Evolutionary conservation across 169 alveolate species (phyloP).

Genomic region (Toxoplasma gondii): DNA sequence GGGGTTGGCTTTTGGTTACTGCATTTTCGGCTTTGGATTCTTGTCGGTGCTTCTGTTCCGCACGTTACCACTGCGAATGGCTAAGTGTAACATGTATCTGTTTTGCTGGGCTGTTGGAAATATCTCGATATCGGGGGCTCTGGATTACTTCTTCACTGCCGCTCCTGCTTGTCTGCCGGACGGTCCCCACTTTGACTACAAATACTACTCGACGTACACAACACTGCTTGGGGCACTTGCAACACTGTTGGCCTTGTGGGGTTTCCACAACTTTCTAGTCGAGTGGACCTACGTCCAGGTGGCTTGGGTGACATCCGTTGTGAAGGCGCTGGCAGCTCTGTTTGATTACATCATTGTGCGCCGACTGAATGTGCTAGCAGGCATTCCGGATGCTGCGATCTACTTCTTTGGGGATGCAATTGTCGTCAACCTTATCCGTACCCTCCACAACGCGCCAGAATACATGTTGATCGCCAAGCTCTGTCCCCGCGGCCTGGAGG

Average conservation of each 20-base stretch:
- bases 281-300: constrained; percentile 42
- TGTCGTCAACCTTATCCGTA: constrained; percentile 28
- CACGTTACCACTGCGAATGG: constrained; percentile 27
- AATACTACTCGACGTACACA: constrained; percentile 63
- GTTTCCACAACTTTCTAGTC: constrained; percentile 34
- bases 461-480: constrained; percentile 31
- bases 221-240: constrained; percentile 48
- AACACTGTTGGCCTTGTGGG: neutral
- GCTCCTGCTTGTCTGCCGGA: constrained; percentile 56
- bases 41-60: neutral
- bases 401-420: constrained; percentile 64
- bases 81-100: constrained; percentile 7
- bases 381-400: constrained; percentile 55
- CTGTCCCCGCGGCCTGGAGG: constrained; percentile 47
- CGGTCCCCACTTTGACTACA: constrained; percentile 67
- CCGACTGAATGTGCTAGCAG: constrained; percentile 47
- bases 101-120: neutral
- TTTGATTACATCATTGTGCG: constrained; percentile 50
- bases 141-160: constrained; percentile 57
- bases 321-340: constrained; percentile 53
- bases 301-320: constrained; percentile 46
- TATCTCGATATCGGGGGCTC: constrained; percentile 53
- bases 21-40: neutral
- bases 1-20: neutral
- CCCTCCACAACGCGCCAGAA: constrained; percentile 55